Conservation (phyloP, 495 filamentous ascomycete species). For the Physcia stellaris region DNA sequence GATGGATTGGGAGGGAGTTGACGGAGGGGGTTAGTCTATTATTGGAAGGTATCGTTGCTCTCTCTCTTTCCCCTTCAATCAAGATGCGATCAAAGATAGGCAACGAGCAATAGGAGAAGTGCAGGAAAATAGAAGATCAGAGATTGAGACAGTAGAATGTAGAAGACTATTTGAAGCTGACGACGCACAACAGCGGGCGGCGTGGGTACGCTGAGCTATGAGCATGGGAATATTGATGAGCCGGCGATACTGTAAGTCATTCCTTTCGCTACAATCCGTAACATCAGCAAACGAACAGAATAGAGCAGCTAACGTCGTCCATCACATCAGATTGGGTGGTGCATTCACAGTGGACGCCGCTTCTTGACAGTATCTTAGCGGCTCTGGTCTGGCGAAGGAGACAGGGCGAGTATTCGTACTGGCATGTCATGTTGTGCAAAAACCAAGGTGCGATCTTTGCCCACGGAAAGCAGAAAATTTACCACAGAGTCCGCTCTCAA, state of each 20-base stretch:
- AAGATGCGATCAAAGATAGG: no score
- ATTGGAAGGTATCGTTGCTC: conserved; percentile 11
- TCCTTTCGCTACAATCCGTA: no score
- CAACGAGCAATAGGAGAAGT: not conserved
- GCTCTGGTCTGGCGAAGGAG: no score
- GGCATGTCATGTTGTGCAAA: no score
- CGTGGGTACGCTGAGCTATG: conserved; percentile 68
- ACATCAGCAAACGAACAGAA: no score
- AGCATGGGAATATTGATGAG: conserved; percentile 52
- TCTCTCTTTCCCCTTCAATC: not conserved
- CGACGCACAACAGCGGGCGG: conserved; percentile 61
- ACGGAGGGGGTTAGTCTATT: conserved; percentile 32
- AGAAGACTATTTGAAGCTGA: conserved; percentile 15
- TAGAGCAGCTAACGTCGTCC: not conserved
- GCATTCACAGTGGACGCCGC: conserved; percentile 15
- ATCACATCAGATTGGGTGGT: conserved; percentile 9
- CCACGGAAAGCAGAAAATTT: no score
- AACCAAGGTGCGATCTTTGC: no score
- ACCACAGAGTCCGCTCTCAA: no score
- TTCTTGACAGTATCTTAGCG: no score
- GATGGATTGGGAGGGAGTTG: conserved; percentile 64
- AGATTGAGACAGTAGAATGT: not conserved
- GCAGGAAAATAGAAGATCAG: not conserved
- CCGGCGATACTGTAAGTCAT: conserved; percentile 42
- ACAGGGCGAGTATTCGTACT: no score